phyloP scores from a whole-genome alignment of 495 filamentous ascomycete species.

The Parmelia sp. region DNA sequence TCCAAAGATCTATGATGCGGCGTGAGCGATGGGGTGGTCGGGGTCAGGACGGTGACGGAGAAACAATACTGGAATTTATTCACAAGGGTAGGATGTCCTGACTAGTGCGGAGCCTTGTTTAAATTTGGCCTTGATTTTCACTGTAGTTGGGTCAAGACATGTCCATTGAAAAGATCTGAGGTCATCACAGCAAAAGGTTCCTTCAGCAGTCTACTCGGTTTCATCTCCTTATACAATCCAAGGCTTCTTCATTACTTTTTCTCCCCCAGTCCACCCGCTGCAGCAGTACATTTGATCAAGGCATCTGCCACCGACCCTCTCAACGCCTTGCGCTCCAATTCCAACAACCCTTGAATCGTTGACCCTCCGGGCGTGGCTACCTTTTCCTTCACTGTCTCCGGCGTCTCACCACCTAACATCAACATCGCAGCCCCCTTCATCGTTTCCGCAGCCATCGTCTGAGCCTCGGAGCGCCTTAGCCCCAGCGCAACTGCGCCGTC shows the following conservation, averaged over 20 bases:
- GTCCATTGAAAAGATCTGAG: too few relatives aligned
- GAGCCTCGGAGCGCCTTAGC: slow-evolving; percentile 24
- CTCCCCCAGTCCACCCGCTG: slow-evolving; percentile 14
- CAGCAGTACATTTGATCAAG: slow-evolving; percentile 14
- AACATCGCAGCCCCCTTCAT: slow-evolving; percentile 34
- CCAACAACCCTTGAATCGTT: slow-evolving; percentile 27
- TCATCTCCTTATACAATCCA: too few relatives aligned
- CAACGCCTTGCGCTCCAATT: slow-evolving; percentile 28
- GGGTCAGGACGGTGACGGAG: too few relatives aligned
- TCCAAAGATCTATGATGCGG: too few relatives aligned
- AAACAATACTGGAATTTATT: too few relatives aligned
- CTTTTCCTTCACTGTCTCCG: slow-evolving; percentile 22
- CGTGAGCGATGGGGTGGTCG: too few relatives aligned
- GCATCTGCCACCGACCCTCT: slow-evolving; percentile 19
- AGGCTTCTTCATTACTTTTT: neutral
- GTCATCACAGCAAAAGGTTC: too few relatives aligned
- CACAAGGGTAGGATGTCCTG: too few relatives aligned
- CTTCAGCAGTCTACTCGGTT: too few relatives aligned
- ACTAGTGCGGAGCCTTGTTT: too few relatives aligned
- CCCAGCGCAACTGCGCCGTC: slow-evolving; percentile 28
- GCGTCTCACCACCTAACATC: slow-evolving; percentile 21
- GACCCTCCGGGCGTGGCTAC: slow-evolving; percentile 27
- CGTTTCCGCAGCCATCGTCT: slow-evolving; percentile 17
- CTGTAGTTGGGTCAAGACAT: too few relatives aligned
- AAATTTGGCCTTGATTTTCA: too few relatives aligned